Evolutionary conservation across 2,329 filamentous ascomycete genomes (phyloP), one percentile per base, ranked within the genome.

Genomic region (Ophiognomonia clavigignenti-juglandacearum): DNA sequence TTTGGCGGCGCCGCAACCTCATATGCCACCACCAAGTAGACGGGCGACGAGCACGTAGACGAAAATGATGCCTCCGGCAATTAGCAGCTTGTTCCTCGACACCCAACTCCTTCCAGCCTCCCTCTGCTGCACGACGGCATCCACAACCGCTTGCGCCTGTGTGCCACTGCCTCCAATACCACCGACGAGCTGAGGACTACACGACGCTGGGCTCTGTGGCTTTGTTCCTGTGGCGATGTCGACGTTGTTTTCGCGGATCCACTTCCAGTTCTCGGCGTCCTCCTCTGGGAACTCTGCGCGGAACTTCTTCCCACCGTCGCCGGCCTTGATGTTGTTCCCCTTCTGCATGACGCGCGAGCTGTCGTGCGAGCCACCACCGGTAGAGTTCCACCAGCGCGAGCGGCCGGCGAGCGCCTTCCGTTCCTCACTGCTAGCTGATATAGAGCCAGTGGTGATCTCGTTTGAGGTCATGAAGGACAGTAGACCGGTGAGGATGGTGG

Each of bases 401-500:
- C 87, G 78, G 20, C 78, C 75, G 0, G 93, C 90, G 41, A 90
- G 81, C 58, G 85, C 78, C 64, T 82, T 85, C 52, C 92, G 81
- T 72, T 97, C 91, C 4, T 78, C 73, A 41, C 88, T 80, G 0
- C 81, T 85, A 16, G 84, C 88, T 6, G 85, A 84, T 24, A 98
- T 81, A 24, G 85, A 91, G 2, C 93, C 93, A 0, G 93, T 97
- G 0, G 93, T 98, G 86, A 97, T 96, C 71, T 98, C 93, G 62
- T 98, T 92, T 55, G 88, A 89, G 3, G 92, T 97, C 93, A 98
- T 98, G 69, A 98, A 98, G 32, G 87, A 95, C 53, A 97, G 74
- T 23, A 98, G 78, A 9, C 93, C 93, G 46, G 95, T 95, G 14
- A 98, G 73, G 54, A 98, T 98, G 1, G 93, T 98, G 45, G 86